These are phyloP conservation scores for Aspergillus homomorphus DNA, from an alignment of 495 filamentous ascomycete species.

Conservation along the genomic window DNA sequence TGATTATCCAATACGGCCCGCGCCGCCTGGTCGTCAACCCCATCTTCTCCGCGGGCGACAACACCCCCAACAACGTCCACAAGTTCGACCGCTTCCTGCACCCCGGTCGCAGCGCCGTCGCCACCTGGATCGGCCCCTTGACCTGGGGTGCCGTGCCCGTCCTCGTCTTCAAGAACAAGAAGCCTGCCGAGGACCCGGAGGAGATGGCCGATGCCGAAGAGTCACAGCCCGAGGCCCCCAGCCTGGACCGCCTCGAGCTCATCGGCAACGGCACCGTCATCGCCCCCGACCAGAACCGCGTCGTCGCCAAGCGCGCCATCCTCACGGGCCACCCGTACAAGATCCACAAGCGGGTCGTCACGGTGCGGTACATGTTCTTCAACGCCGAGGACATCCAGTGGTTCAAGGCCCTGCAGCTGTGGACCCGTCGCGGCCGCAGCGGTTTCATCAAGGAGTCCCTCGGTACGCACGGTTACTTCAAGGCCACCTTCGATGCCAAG, in stretches of 20 bases:
- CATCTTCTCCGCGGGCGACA: constrained; percentile 78
- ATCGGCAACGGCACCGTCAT: constrained; percentile 84
- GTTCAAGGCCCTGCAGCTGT: constrained; percentile 94
- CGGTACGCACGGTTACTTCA: constrained; percentile 98
- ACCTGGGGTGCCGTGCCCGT: constrained; percentile 89
- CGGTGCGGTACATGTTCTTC: constrained; percentile 99
- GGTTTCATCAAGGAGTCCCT: constrained; percentile 91
- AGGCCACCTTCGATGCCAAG: constrained; percentile 93
- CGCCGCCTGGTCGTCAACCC: constrained; percentile 84
- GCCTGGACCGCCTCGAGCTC: constrained; percentile 54
- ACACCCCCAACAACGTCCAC: constrained; percentile 90
- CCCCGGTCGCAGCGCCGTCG: constrained; percentile 86
- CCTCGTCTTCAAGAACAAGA: constrained; percentile 73
- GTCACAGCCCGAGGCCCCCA: constrained; percentile 25
- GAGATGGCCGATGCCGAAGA: constrained; percentile 38
- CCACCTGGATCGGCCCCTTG: constrained; percentile 83
- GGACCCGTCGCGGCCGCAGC: constrained; percentile 83
- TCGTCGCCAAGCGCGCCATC: constrained; percentile 91
- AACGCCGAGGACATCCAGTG: constrained; percentile 89
- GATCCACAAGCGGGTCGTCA: constrained; percentile 95
- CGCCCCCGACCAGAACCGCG: constrained; percentile 70
- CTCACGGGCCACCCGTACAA: constrained; percentile 96
- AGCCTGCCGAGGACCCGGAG: constrained; percentile 35
- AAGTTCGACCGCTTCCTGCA: constrained; percentile 94
- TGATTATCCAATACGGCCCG: constrained; percentile 85